Evolutionary conservation across 345 rosid genomes (phyloP).

Genomic region (Schrenkiella parvula): DNA sequence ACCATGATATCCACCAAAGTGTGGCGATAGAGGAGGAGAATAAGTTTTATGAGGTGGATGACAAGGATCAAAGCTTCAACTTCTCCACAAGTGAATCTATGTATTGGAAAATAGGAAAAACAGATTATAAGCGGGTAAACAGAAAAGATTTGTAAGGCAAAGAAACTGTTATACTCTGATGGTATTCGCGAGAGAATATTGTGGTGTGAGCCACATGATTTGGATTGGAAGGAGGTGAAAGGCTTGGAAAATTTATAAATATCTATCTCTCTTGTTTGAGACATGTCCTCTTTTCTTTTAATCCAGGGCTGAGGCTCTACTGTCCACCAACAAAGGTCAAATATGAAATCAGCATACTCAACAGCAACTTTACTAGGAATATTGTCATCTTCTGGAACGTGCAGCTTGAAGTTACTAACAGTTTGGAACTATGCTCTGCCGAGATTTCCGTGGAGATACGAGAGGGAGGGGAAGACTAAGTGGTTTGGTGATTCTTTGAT

Average conservation of each 20-base stretch:
- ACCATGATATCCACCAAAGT: neutral
- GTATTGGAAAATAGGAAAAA: neutral
- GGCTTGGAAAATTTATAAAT: neutral
- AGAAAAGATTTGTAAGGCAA: neutral
- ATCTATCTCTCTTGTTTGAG: neutral
- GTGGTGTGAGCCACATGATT: neutral
- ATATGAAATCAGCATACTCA: neutral
- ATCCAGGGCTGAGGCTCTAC: neutral
- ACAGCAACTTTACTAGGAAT: neutral
- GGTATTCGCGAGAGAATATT: neutral
- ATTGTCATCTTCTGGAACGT: neutral
- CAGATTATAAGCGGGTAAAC: neutral
- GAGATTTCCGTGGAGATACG: neutral
- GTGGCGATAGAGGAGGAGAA: neutral
- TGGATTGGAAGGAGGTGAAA: conserved; percentile 7
- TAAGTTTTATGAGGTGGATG: neutral
- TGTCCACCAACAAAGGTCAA: neutral
- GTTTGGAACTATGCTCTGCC: neutral
- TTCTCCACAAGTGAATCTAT: neutral
- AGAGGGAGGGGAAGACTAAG: too few species aligned
- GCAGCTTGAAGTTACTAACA: neutral
- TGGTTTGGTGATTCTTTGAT: too few species aligned
- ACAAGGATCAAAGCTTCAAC: neutral
- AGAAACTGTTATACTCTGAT: neutral
- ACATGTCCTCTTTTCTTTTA: neutral